Evolutionary conservation across 1,284 basidiomycete genomes (phyloP).

Genomic region (Limonomyces culmigenus): DNA sequence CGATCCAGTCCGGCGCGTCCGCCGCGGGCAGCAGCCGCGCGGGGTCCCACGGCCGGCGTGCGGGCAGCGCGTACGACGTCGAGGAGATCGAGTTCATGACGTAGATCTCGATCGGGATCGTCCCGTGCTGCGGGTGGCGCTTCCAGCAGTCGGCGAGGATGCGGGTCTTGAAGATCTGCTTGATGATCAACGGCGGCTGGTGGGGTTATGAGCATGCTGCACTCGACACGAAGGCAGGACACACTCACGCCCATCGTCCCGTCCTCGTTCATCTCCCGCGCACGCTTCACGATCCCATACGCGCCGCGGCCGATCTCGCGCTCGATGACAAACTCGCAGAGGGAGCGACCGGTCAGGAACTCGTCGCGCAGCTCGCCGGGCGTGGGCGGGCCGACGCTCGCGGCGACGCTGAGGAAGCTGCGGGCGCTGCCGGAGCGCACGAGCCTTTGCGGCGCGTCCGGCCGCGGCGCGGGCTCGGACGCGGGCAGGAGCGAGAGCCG

Average conservation of each 20-base stretch:
- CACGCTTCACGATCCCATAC: constrained; percentile 90
- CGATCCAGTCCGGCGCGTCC: constrained; percentile 27
- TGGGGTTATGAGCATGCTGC: constrained; percentile 5
- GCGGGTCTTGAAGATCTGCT: constrained; percentile 96
- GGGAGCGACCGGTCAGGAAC: constrained; percentile 42
- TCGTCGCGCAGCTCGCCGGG: constrained; percentile 29
- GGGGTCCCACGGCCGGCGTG: constrained; percentile 69
- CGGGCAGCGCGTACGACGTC: constrained; percentile 55
- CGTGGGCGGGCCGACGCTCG: constrained; percentile 45
- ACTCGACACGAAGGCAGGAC: constrained; percentile 4
- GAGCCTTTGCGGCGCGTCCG: constrained; percentile 38
- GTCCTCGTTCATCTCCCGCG: constrained; percentile 59
- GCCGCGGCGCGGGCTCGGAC: constrained; percentile 45
- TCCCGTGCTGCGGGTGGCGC: constrained; percentile 85
- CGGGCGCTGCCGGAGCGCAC: constrained; percentile 41
- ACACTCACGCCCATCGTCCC: constrained; percentile 66
- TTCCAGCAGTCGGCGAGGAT: constrained; percentile 99
- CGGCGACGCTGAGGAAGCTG: constrained; percentile 39
- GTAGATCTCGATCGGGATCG: constrained; percentile 97
- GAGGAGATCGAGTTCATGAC: constrained; percentile 85
- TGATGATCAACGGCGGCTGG: constrained; percentile 74
- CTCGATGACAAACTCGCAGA: constrained; percentile 69
- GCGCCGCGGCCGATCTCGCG: constrained; percentile 90
- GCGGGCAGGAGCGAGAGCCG: constrained; percentile 57
- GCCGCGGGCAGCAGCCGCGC: constrained; percentile 19